These are phyloP conservation scores for Colletotrichum lini DNA, from an alignment of 2,329 filamentous ascomycete genomes.

Conservation along the genomic window DNA sequence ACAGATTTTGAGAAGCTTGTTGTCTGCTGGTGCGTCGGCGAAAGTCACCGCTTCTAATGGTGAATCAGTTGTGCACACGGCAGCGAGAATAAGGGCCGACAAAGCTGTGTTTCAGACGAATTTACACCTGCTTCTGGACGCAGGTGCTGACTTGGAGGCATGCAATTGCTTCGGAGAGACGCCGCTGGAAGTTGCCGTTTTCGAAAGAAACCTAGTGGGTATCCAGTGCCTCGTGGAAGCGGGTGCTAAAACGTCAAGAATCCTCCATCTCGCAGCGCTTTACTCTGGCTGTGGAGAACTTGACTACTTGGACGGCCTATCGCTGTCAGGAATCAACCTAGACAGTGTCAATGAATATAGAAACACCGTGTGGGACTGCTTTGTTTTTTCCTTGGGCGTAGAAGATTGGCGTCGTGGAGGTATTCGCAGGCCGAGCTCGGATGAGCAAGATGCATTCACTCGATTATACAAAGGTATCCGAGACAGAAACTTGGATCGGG, in stretches of 20 bases:
- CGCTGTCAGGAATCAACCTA: fast-evolving
- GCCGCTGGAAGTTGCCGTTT: fast-evolving
- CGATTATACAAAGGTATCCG: neutral
- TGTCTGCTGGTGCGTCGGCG: neutral
- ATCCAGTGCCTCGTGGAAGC: neutral
- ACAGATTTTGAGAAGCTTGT: neutral
- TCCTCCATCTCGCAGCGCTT: neutral
- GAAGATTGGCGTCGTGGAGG: fast-evolving
- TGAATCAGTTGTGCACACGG: neutral
- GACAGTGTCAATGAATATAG: fast-evolving
- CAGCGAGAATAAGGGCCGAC: fast-evolving
- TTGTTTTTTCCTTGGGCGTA: fast-evolving
- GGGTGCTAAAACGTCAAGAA: neutral
- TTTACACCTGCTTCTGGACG: neutral
- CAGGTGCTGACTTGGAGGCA: neutral
- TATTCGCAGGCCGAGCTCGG: fast-evolving
- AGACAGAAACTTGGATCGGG: neutral
- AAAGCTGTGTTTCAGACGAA: fast-evolving
- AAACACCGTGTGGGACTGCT: neutral
- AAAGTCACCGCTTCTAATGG: fast-evolving
- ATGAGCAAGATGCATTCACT: neutral
- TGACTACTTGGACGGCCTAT: neutral
- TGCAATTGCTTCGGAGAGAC: fast-evolving
- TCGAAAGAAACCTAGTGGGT: fast-evolving
- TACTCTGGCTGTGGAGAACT: fast-evolving